phyloP scores from a whole-genome alignment of 805 yeast species.

The Saccharomycopsis fermentans region DNA sequence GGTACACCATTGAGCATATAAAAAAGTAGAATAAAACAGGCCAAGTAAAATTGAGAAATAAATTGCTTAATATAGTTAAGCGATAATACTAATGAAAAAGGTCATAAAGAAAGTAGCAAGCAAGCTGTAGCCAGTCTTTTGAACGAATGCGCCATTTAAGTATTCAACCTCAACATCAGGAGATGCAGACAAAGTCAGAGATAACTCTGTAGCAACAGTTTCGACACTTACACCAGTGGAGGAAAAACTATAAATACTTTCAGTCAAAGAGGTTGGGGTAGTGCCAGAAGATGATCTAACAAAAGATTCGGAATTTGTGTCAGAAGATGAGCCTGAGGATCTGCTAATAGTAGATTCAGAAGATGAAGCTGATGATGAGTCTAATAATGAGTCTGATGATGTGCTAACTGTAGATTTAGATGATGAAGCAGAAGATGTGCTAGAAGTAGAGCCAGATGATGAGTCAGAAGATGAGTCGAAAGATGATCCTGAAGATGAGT shows the following conservation, averaged over 20 bases:
- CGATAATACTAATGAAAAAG: neutral
- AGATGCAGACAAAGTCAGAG: neutral
- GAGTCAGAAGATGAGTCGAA: neutral
- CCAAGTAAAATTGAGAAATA: neutral
- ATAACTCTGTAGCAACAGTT: neutral
- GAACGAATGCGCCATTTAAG: neutral
- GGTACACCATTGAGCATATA: neutral
- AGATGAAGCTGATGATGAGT: too few species aligned
- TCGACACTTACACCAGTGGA: neutral
- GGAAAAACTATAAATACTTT: too few species aligned
- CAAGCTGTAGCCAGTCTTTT: neutral
- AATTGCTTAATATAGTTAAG: neutral
- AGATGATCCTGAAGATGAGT: neutral
- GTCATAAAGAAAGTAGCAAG: neutral
- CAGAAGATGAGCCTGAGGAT: too few species aligned
- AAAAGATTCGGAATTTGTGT: too few species aligned
- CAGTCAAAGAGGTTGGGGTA: too few species aligned
- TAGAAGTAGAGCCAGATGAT: neutral
- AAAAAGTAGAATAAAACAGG: neutral
- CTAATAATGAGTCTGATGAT: too few species aligned
- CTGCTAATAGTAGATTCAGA: too few species aligned
- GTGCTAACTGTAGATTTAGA: neutral
- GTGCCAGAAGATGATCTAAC: too few species aligned
- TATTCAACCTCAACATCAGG: neutral
- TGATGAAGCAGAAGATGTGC: neutral